A percentile compares a stretch with the other conserved stretches of the same genome.
These are phyloP conservation scores for Candida yuanshanica DNA, from an alignment of 805 yeast species.

Conservation along the genomic window DNA sequence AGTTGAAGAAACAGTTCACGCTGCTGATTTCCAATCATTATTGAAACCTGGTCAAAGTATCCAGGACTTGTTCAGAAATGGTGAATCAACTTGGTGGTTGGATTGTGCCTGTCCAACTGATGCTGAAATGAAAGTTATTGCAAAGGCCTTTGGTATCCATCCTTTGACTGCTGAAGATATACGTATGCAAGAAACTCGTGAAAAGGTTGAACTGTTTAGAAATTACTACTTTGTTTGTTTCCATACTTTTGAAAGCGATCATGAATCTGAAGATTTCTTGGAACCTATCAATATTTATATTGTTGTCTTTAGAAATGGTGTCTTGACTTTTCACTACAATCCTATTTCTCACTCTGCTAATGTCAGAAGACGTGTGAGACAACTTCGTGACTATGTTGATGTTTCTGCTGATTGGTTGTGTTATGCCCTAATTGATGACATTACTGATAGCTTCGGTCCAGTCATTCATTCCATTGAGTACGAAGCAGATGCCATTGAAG, in stretches of 20 bases:
- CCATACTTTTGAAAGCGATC: conserved; percentile 90
- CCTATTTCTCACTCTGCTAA: conserved; percentile 94
- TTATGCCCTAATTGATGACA: conserved; percentile 77
- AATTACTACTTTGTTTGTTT: conserved; percentile 92
- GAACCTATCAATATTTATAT: conserved; percentile 79
- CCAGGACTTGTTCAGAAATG: conserved; percentile 61
- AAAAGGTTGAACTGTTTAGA: conserved; percentile 89
- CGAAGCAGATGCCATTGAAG: conserved; percentile 77
- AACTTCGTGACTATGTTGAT: conserved; percentile 68
- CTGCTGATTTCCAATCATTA: conserved; percentile 78
- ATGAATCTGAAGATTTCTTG: conserved; percentile 74
- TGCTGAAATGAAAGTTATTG: conserved; percentile 84
- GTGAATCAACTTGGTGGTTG: conserved; percentile 90
- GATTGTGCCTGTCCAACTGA: conserved; percentile 94
- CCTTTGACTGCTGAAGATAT: conserved; percentile 98
- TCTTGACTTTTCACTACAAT: conserved; percentile 86
- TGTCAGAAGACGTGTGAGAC: conserved; percentile 78
- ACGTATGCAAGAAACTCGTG: conserved; percentile 93
- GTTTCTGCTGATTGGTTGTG: conserved; percentile 81
- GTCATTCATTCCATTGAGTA: conserved; percentile 71
- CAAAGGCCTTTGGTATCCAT: conserved; percentile 94
- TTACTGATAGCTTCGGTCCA: conserved; percentile 81
- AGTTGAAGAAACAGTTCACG: conserved; percentile 81
- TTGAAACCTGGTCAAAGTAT: conserved; percentile 60
- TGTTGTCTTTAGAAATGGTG: conserved; percentile 86